Evolutionary conservation across 176 grass and related monocot species (phyloP).

Genomic region (Oryza glaberrima): DNA sequence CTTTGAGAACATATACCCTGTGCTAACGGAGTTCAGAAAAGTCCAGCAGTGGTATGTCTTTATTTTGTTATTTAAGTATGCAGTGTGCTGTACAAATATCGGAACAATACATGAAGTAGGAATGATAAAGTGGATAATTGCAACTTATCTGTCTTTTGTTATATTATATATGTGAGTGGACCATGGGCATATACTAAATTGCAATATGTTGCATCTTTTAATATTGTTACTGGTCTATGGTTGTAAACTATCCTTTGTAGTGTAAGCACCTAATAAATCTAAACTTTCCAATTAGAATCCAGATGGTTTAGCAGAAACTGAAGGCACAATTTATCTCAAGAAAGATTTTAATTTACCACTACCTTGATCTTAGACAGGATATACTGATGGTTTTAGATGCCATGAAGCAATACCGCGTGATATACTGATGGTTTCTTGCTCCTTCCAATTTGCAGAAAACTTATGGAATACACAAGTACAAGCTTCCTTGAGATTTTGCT

Average conservation of each 20-base stretch:
- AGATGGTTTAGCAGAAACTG: background rate
- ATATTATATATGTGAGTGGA: background rate
- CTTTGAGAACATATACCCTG: slow-evolving; percentile 96
- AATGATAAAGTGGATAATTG: background rate
- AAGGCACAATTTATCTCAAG: background rate
- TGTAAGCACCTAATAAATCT: background rate
- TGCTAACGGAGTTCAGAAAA: slow-evolving; percentile 88
- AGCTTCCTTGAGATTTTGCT: slow-evolving; percentile 8
- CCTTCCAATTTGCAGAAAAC: slow-evolving; percentile 39
- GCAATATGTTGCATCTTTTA: background rate
- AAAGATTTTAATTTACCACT: background rate
- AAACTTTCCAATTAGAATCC: background rate
- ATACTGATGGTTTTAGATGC: background rate
- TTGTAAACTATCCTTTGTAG: background rate
- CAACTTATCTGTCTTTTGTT: background rate
- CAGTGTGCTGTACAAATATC: background rate
- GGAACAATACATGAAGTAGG: background rate
- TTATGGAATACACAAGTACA: background rate
- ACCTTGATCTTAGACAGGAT: slow-evolving; percentile 15
- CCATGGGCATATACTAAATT: background rate
- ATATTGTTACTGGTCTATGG: background rate
- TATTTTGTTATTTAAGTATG: background rate
- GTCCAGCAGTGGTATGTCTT: slow-evolving; percentile 76
- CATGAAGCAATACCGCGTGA: background rate
- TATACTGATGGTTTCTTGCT: background rate